phyloP scores from a whole-genome alignment of 768 basidiomycete species.

The Paxillus ammoniavirescens region DNA sequence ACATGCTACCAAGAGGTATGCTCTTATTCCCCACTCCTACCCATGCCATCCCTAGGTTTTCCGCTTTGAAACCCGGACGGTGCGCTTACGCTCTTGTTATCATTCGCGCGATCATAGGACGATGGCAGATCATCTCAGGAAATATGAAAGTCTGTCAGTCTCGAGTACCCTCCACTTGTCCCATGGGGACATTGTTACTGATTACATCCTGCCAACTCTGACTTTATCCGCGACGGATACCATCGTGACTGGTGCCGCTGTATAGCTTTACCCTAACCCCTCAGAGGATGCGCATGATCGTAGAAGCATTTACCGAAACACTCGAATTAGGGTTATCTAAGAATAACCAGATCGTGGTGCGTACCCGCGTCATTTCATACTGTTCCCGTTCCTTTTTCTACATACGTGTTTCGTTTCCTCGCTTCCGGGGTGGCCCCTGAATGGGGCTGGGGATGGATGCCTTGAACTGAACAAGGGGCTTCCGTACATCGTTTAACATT shows the following conservation, averaged over 20 bases:
- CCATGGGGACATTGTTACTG: background rate
- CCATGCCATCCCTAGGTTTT: background rate
- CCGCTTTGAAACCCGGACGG: background rate
- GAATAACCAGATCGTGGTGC: constrained; percentile 81
- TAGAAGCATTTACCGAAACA: constrained; percentile 92
- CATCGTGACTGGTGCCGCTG: background rate
- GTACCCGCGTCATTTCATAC: constrained; percentile 33
- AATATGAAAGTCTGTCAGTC: constrained; percentile 83
- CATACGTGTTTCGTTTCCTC: constrained; percentile 4
- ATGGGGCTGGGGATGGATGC: constrained; percentile 1
- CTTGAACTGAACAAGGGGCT: background rate
- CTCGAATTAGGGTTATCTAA: constrained; percentile 85
- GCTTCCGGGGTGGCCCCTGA: background rate
- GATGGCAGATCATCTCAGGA: constrained; percentile 91
- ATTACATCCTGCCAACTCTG: background rate
- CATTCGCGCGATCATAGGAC: constrained; percentile 48
- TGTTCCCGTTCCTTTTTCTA: constrained; percentile 1
- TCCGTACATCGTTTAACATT: background rate
- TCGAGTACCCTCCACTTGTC: background rate
- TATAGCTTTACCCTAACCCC: constrained; percentile 73
- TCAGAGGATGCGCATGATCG: constrained; percentile 94
- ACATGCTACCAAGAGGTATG: constrained; percentile 91
- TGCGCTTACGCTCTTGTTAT: constrained; percentile 7
- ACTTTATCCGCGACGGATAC: background rate
- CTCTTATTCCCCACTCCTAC: background rate